Base-by-base conservation (phyloP, 2,329 filamentous ascomycete species). In the Alternaria alternata region DNA sequence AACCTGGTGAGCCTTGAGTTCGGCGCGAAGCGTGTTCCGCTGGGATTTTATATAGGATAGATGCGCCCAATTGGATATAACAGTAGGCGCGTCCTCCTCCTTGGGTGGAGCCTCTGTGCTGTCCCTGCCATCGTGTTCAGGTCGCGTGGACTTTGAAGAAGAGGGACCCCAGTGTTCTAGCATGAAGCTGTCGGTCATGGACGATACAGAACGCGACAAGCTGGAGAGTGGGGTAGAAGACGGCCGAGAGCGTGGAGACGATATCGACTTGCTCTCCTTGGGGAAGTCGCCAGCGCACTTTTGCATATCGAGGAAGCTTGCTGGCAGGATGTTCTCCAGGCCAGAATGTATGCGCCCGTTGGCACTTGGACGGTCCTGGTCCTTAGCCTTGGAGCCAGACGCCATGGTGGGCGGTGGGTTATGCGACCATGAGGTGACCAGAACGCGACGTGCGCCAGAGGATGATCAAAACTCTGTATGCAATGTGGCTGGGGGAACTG, bases 61-160 rank as follows among this genome's bases (percentile, higher is more conserved):
- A 60, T 78, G 75, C 22, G 76, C 75, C 75, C 70, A 75, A 34
- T 77, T 77, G n/a, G 75, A 70, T 46, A 78, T 71, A 7, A 73
- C 71, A 5, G 66, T 65, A 18, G 74, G 65, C 12, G 58, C 60
- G 24, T 71, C 69, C 32, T 72, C 69, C 34, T 68, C 65, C 22
- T 62, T 68, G 61, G 64, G 39, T 16, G 59, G 51, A 39, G 58
- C 57, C 2, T 67, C 62, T 42, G 62, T 53, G 39, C 58, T 54
- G 41, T 61, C 65, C 7, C 64, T 44, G 39, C 54, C 57, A 62
- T 64, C 52, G 41, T 51, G 24, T 54, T 64, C 51, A 47, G 62
- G 32, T 20, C 42, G 36, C 44, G 59, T 22, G 51, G 63, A 47
- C 48, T 67, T 52, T 66, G 64, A 57, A 32, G 60, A 66, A 32